A percentile compares a stretch with the other conserved stretches of the same genome.
phyloP scores from a whole-genome alignment of 2,329 filamentous ascomycete genomes.

The Epichloe sibirici region DNA sequence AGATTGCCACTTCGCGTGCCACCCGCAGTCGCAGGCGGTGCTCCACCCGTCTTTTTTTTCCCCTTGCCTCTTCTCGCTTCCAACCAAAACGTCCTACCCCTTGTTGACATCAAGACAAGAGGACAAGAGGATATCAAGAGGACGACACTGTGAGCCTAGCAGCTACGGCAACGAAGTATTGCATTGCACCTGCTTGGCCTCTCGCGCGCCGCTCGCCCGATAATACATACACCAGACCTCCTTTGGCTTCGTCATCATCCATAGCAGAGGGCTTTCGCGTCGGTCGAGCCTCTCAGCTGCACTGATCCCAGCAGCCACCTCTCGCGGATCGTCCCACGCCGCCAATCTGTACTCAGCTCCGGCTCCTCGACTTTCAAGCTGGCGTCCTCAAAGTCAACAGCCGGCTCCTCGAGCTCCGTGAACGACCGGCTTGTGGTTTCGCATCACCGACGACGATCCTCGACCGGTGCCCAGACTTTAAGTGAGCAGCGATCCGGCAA shows the following conservation, averaged over 20 bases:
- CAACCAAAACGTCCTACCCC: neutral
- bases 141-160: neutral
- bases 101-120: neutral
- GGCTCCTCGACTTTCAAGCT: conserved; percentile 26
- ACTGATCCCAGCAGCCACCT: conserved; percentile 1
- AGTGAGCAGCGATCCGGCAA: conserved; percentile 19
- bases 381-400: conserved; percentile 36
- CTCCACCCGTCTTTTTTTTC: neutral
- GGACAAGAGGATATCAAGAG: neutral
- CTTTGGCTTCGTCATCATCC: neutral
- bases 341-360: conserved; percentile 4
- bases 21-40: neutral
- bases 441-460: conserved; percentile 39
- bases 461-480: conserved; percentile 22
- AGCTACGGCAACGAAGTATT: too few relatives aligned
- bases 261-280: neutral
- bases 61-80: neutral
- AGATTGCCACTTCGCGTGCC: neutral
- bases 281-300: neutral
- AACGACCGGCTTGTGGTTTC: conserved; percentile 34
- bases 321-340: neutral
- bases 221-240: neutral
- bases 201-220: too few relatives aligned
- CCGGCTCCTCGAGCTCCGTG: conserved; percentile 43
- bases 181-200: too few relatives aligned